Base-by-base conservation (phyloP, 257 asterid genomes). In the Solanum etuberosum region DNA sequence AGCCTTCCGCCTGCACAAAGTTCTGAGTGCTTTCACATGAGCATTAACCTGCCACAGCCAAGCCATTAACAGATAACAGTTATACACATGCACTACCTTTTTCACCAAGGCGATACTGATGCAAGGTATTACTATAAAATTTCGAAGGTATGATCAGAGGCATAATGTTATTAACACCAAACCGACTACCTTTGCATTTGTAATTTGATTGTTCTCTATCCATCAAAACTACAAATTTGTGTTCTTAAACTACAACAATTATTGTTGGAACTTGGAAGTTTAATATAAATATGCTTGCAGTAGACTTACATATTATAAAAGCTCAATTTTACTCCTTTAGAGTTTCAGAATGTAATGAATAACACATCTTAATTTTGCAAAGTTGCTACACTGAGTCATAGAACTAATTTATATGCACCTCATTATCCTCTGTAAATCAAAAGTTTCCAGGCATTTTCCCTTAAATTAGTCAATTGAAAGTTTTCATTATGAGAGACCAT, bases 21-120 rank as follows among this genome's bases (percentile, higher is more conserved):
- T 97, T 90, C 90, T 93, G 71, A 97, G 95, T 87, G 98, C 97
- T 92, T 93, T 97, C 81, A 95, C 95, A 87, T 95, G 99, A 80
- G 99, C 99, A 92, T 93, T 94, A 83, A 97, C 99, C 99, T 97
- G 96, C 87, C 89, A 89, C 77, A 92, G 82, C 42, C 68, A 71
- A 38, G 31, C 90, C 51, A 29, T 70, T 57, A 51, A 84, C 59
- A 38, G 42, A 85, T 65, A 32, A 67, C 38, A 63, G 42, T 31
- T 81, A 57, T 71, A 76, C 21, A 65, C 12, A 61, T 72, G 46
- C 85, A 29, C 63, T 43, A 83, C 14, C 48, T 35, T 38, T 35
- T 6, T 37, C 51, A 1, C 83, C 83, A 74, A 23, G 34, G 13
- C 12, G 1, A 76, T 40, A 40, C 12, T 76, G 57, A 76, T 76